phyloP scores from a whole-genome alignment of 2,329 filamentous ascomycete species.

The Ramularia endophylla region DNA sequence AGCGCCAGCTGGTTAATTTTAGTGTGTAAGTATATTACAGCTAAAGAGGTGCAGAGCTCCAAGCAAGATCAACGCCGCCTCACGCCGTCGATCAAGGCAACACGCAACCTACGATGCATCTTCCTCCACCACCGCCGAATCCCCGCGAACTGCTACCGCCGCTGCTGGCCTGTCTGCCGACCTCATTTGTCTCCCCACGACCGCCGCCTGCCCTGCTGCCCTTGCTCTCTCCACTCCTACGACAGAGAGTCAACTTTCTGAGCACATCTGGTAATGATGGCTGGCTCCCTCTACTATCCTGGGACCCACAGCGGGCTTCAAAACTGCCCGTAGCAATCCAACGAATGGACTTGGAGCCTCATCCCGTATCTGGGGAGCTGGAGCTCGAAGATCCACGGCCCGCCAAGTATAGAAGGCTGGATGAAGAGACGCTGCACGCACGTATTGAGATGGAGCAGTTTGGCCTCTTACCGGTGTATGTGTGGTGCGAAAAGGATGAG shows the following conservation, averaged over 20 bases:
- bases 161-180: conserved; percentile 57
- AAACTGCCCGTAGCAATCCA: conserved; percentile 57
- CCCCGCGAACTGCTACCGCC: conserved; percentile 54
- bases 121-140: conserved; percentile 48
- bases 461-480: conserved; percentile 57
- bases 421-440: conserved; percentile 68
- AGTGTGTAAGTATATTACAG: no score
- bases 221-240: conserved; percentile 57
- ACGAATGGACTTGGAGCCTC: conserved; percentile 64
- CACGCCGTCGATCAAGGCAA: no score
- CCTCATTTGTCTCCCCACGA: conserved; percentile 52
- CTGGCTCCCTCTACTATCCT: conserved; percentile 69
- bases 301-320: conserved; percentile 53
- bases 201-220: conserved; percentile 57
- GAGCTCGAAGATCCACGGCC: conserved; percentile 64
- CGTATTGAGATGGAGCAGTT: conserved; percentile 58
- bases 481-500: conserved; percentile 63
- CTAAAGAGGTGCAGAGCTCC: no score
- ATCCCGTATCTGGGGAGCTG: conserved; percentile 73
- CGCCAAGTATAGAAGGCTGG: conserved; percentile 60
- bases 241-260: conserved; percentile 58
- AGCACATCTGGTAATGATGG: conserved; percentile 38
- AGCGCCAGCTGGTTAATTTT: no score
- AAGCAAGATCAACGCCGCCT: no score
- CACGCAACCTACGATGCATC: conserved; percentile 53